A percentile compares a stretch with the other conserved stretches of the same genome.
Conservation (phyloP, 2,329 filamentous ascomycete genomes). For the Chaetomium globosum region DNA sequence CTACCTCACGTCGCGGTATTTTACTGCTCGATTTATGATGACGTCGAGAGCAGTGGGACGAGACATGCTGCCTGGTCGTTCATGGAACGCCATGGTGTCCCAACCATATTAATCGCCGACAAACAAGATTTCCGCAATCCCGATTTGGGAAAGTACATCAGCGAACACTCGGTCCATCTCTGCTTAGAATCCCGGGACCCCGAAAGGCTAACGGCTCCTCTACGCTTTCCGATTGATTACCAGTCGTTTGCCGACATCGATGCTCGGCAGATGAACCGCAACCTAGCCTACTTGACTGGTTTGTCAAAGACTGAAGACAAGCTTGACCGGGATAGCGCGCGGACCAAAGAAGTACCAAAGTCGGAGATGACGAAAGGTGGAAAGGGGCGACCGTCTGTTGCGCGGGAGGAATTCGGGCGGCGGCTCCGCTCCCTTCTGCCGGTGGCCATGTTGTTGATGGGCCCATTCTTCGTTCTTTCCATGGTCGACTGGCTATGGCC, state of each 20-base stretch:
- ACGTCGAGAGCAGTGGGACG: conserved; percentile 44
- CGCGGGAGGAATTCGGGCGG: conserved; percentile 15
- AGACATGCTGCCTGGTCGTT: conserved; percentile 50
- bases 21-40: conserved; percentile 51
- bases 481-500: conserved; percentile 10
- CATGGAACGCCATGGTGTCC: conserved; percentile 51
- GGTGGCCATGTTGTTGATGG: conserved; percentile 21
- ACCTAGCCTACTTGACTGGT: conserved; percentile 54
- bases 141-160: conserved; percentile 43
- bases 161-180: conserved; percentile 51
- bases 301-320: conserved; percentile 38
- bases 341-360: background rate
- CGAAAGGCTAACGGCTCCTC: conserved; percentile 43
- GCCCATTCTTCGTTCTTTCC: conserved; percentile 19
- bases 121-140: conserved; percentile 45
- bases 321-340: background rate
- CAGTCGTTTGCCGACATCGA: conserved; percentile 55
- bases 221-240: conserved; percentile 53
- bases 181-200: conserved; percentile 50
- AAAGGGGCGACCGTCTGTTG: conserved; percentile 10
- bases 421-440: conserved; percentile 25
- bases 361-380: background rate
- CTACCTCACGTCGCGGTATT: conserved; percentile 55
- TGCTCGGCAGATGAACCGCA: conserved; percentile 56
- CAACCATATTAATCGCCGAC: conserved; percentile 54